A percentile compares a stretch with the other conserved stretches of the same genome.
These are phyloP conservation scores for Lipomyces lipofer DNA, from an alignment of 805 yeast genomes.

Conservation along the genomic window DNA sequence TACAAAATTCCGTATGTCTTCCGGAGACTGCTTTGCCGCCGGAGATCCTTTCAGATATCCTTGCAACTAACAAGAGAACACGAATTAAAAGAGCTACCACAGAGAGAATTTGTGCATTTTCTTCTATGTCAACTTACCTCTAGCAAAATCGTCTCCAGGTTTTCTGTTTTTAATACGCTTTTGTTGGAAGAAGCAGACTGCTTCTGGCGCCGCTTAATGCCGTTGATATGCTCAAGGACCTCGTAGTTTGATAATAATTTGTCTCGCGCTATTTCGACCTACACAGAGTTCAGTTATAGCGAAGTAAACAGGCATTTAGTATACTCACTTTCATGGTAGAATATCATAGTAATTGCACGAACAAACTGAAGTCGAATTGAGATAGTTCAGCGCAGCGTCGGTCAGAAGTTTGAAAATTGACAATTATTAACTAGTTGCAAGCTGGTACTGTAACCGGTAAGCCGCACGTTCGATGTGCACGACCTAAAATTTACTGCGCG, in stretches of 20 bases:
- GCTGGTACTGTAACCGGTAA: too few species aligned
- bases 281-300: constrained; percentile 23
- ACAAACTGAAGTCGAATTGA: too few species aligned
- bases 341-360: neutral
- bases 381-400: too few species aligned
- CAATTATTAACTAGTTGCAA: too few species aligned
- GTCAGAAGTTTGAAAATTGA: too few species aligned
- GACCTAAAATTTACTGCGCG: too few species aligned
- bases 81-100: neutral
- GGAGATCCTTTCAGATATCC: constrained; percentile 44
- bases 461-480: too few species aligned
- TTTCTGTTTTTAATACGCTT: constrained; percentile 34
- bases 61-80: constrained; percentile 36
- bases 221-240: constrained; percentile 56
- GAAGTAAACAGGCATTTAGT: too few species aligned
- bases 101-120: constrained; percentile 38
- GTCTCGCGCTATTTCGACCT: constrained; percentile 55
- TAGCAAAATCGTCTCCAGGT: constrained; percentile 33
- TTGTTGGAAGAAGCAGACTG: constrained; percentile 28
- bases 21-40: constrained; percentile 40
- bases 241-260: constrained; percentile 65
- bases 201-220: constrained; percentile 43
- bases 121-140: constrained; percentile 35
- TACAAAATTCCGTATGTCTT: constrained; percentile 45
- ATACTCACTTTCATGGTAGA: constrained; percentile 2